A percentile compares a stretch with the other conserved stretches of the same genome.
Evolutionary conservation across 2,329 filamentous ascomycete genomes (phyloP).

Genomic region (Penicillium occitanis): DNA sequence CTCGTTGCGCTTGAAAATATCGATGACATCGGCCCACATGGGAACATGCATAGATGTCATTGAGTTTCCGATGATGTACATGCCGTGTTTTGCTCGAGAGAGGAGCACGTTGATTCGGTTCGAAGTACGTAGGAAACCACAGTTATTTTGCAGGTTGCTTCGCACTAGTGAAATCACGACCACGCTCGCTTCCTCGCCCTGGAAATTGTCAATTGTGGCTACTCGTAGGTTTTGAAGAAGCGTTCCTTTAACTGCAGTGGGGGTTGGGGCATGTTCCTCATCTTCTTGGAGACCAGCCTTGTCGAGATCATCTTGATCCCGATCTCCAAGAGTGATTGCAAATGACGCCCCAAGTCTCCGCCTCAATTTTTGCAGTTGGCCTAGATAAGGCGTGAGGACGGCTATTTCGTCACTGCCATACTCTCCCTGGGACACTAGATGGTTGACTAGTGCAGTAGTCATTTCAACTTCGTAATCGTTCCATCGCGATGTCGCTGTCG

Average conservation of each 20-base stretch:
- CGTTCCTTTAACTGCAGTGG: constrained; percentile 38
- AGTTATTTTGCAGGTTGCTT: constrained; percentile 59
- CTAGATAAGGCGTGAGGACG: constrained; percentile 63
- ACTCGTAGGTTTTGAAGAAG: constrained; percentile 54
- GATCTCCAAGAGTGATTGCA: constrained; percentile 64
- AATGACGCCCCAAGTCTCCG: constrained; percentile 46
- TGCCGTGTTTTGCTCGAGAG: constrained; percentile 65
- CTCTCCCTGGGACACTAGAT: constrained; percentile 63
- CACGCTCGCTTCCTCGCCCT: constrained; percentile 73
- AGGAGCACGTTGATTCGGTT: constrained; percentile 71
- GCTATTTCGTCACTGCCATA: constrained; percentile 65
- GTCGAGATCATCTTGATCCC: constrained; percentile 58
- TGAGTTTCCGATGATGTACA: constrained; percentile 69
- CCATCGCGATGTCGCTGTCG: constrained; percentile 44
- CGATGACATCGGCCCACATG: constrained; percentile 65
- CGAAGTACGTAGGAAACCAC: constrained; percentile 65
- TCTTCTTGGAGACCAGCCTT: constrained; percentile 38
- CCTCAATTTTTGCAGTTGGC: constrained; percentile 53
- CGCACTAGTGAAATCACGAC: constrained; percentile 69
- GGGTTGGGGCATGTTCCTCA: neutral
- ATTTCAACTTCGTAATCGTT: constrained; percentile 63
- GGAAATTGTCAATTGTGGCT: constrained; percentile 73
- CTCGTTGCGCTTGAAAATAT: constrained; percentile 48
- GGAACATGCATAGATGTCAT: constrained; percentile 56
- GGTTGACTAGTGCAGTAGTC: constrained; percentile 61